Base-by-base conservation (phyloP, 176 grass and related monocot genomes). In the Panicum miliaceum region DNA sequence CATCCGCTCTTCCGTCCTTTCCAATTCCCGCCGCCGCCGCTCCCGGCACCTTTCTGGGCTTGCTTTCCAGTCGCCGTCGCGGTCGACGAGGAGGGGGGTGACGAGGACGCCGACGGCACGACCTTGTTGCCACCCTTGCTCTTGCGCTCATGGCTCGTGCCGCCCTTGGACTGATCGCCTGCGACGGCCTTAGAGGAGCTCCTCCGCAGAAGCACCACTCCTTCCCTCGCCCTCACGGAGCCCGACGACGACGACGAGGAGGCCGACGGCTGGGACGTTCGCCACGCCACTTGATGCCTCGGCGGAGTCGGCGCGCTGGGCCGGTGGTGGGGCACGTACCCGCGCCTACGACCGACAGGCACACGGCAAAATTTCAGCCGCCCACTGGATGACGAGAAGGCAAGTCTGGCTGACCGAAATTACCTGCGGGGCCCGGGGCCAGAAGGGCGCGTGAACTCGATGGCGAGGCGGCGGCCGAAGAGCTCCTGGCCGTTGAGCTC, bases 401-500 rank as follows among this genome's bases (percentile, higher is more conserved):
- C 15, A 10, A 48, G 42, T 7, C 40, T 4, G 8, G 68, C 10
- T 69, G 41, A 0, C 12, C 15, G 41, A 71, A 71, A 15, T 70
- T 73, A 97, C 91, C 93, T 94, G 65, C 85, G 82, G 16, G 59
- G 6, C 68, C 81, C 86, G 22, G 82, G 71, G 27, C 69, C 51
- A 0, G 80, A 81, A 1, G 91, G 81, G 41, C 90, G 89, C 37
- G 92, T 91, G 89, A 86, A 96, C 84, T 96, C 91, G 78, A 99
- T 63, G 54, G 88, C 56, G 72, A 94, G 65, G 35, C 89, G 91
- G 43, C 88, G 85, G 37, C 93, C 97, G 66, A 94, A 92, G 77
- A 94, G 69, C 59, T 94, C 91, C 77, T 85, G 87, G 50, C 93
- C 91, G 62, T 94, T 94, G 65, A 99, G 97, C 81, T 94, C 89